Conservation (phyloP, 177 flowering plant genomes). For the Telopea speciosissima region DNA sequence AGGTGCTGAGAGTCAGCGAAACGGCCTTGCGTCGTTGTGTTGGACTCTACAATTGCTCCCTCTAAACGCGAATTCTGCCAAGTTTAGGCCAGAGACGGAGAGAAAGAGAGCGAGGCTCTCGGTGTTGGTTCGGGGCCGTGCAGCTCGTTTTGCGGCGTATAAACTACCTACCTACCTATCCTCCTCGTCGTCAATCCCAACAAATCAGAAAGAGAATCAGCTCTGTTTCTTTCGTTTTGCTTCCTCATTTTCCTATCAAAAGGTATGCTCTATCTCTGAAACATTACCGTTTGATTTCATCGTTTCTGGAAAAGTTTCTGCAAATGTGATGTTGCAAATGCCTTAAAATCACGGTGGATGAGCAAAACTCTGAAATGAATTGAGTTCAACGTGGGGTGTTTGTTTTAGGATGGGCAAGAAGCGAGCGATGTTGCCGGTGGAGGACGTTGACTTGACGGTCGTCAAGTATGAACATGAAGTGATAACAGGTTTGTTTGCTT, state of each 20-base stretch:
- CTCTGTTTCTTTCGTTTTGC: not conserved
- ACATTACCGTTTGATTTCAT: not conserved
- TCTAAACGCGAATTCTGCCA: too few relatives aligned
- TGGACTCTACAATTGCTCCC: too few relatives aligned
- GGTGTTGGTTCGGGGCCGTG: too few relatives aligned
- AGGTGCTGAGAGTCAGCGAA: too few relatives aligned
- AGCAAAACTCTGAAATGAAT: not conserved
- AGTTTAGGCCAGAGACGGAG: too few relatives aligned
- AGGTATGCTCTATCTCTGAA: not conserved
- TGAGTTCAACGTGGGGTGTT: not conserved
- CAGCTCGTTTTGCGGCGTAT: too few relatives aligned
- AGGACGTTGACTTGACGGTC: slow-evolving; percentile 49
- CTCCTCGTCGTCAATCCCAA: not conserved
- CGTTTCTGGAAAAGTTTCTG: not conserved
- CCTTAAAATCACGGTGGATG: too few relatives aligned
- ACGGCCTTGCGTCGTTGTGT: too few relatives aligned
- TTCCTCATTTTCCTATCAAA: too few relatives aligned
- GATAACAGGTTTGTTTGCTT: slow-evolving; percentile 39
- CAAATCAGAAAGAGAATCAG: not conserved
- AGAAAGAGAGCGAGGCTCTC: too few relatives aligned
- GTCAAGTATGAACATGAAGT: slow-evolving; percentile 57
- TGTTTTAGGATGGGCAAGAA: slow-evolving; percentile 52
- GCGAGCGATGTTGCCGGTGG: slow-evolving; percentile 54
- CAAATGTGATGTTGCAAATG: not conserved
- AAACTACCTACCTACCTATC: not conserved